Evolutionary conservation across 176 grass and related monocot genomes (phyloP), one percentile per base, ranked within the genome.

Genomic region (Urochloa ruziziensis): DNA sequence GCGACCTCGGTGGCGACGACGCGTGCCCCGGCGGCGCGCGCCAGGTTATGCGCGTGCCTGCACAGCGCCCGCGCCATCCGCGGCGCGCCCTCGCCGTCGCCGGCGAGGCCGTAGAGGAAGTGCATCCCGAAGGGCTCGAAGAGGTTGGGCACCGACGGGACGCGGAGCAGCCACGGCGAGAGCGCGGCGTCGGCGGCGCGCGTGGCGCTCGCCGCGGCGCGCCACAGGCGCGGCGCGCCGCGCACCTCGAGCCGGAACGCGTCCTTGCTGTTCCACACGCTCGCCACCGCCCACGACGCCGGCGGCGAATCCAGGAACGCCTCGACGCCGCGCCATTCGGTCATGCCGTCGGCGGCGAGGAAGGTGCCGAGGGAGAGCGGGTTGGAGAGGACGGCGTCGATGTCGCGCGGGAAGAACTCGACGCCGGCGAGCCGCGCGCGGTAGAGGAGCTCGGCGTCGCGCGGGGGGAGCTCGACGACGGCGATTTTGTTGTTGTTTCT

Each of bases 361-460:
- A 91, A 94, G 1, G 91, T 97, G 62, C 94, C 94, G 23, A 97
- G 80, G 4, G 87, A 91, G 0, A 90, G 80, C 1, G 67, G 25
- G 69, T 97, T 97, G 28, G 74, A 17, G 1, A 97, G 89, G 21
- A 97, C 94, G 80, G 76, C 64, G 69, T 97, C 82, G 73, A 97
- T 97, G 75, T 97, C 89, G 61, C 36, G 19, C 13, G 94, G 94
- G 89, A 97, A 97, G 83, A 97, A 97, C 82, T 97, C 94, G 53
- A 89, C 79, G 46, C 28, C 67, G 3, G 82, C 77, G 87, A 94
- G 81, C 0, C 40, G 70, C 2, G 9, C 23, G 17, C 79, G 71
- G 78, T 97, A 97, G 29, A 97, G 77, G 8, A 25, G 1, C 69
- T 91, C 87, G 4, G 94, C 94, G 17, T 94, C 89, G 10, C 27